Evolutionary conservation across 139 green algal genomes (phyloP).

Genomic region (Pseudopediastrum boryanum): DNA sequence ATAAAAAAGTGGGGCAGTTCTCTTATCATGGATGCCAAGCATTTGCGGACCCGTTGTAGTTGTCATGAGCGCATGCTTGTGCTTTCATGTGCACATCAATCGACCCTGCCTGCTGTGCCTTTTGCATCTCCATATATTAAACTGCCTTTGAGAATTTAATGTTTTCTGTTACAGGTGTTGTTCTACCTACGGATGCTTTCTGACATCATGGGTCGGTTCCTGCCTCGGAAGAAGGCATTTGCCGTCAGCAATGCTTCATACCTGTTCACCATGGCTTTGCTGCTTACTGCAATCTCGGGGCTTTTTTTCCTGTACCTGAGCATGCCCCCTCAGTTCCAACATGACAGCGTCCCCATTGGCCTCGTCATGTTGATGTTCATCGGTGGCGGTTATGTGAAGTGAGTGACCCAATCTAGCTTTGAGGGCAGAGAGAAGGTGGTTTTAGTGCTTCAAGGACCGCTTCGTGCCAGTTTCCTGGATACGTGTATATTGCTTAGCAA

Average conservation of each 20-base stretch:
- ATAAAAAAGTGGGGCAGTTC: no score
- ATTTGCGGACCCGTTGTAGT: no score
- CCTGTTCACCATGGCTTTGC: slow-evolving; percentile 46
- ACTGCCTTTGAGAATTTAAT: slow-evolving; percentile 8
- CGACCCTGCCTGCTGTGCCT: no score
- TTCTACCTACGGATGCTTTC: slow-evolving; percentile 80
- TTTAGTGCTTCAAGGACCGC: background rate
- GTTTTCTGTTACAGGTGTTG: slow-evolving; percentile 52
- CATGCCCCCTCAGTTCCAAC: slow-evolving; percentile 33
- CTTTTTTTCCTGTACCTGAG: slow-evolving; percentile 75
- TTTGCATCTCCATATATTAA: no score
- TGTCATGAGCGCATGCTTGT: no score
- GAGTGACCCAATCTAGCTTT: background rate
- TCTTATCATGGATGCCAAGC: no score
- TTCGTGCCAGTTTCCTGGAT: background rate
- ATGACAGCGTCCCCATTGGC: slow-evolving; percentile 53
- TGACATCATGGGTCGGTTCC: slow-evolving; percentile 70
- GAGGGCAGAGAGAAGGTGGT: background rate
- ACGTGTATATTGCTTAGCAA: background rate
- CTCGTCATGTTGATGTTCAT: slow-evolving; percentile 57
- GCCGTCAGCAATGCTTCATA: slow-evolving; percentile 38
- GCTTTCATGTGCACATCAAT: no score
- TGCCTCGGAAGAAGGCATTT: slow-evolving; percentile 57
- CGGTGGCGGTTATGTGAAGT: slow-evolving; percentile 34
- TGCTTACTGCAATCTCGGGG: slow-evolving; percentile 38